phyloP scores from a whole-genome alignment of 2,329 filamentous ascomycete genomes.

The Metarhizium album region DNA sequence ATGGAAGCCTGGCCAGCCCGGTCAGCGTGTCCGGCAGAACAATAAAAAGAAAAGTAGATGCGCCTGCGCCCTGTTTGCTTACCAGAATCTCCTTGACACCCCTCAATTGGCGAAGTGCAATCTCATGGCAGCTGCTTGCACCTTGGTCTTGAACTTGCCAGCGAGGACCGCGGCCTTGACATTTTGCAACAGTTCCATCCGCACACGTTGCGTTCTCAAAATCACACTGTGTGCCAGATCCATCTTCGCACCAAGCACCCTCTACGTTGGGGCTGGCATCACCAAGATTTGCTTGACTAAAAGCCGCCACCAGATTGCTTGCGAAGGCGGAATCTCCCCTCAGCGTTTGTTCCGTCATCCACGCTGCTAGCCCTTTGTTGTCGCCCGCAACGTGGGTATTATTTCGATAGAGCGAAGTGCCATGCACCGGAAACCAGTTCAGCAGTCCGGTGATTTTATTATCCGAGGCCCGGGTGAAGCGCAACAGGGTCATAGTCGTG shows the following conservation, averaged over 20 bases:
- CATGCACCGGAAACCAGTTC: constrained; percentile 91
- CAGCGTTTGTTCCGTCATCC: constrained; percentile 66
- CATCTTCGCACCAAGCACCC: constrained; percentile 84
- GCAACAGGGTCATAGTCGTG: constrained; percentile 61
- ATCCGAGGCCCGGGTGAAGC: constrained; percentile 64
- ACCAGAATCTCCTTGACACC: constrained; percentile 39
- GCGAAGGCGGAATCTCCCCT: constrained; percentile 41
- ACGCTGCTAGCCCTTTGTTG: constrained; percentile 89
- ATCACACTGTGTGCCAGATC: constrained; percentile 58
- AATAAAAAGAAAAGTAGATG: neutral
- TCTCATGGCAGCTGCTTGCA: constrained; percentile 63
- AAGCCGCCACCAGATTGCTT: constrained; percentile 73
- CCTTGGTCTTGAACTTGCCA: constrained; percentile 61
- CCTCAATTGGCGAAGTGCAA: constrained; percentile 59
- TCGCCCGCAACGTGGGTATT: constrained; percentile 86
- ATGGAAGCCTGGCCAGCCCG: constrained; percentile 22
- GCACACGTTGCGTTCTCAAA: constrained; percentile 77
- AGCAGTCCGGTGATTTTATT: constrained; percentile 68
- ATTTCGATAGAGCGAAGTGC: constrained; percentile 82
- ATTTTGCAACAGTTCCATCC: constrained; percentile 56
- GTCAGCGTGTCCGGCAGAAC: neutral
- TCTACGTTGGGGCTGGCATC: constrained; percentile 84
- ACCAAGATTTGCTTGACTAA: constrained; percentile 84
- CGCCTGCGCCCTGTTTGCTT: constrained; percentile 10
- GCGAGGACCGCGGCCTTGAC: constrained; percentile 63